Evolutionary conservation across 345 rosid genomes (phyloP).

Genomic region (Citropsis articulata): DNA sequence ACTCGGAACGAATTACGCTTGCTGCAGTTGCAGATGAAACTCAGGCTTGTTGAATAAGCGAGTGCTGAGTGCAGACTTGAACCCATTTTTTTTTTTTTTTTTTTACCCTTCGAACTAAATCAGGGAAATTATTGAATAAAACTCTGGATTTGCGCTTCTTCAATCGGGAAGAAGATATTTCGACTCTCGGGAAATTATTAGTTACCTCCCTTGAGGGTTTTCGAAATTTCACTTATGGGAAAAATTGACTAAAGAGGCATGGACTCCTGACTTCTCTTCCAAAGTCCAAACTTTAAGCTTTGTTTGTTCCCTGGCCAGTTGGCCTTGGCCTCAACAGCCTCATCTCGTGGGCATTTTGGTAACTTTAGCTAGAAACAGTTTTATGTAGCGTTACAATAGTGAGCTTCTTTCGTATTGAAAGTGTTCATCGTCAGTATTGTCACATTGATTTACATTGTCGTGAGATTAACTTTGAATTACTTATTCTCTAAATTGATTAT

Average conservation of each 20-base stretch:
- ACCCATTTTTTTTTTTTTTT: constrained; percentile 18
- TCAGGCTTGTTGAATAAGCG: constrained; percentile 1
- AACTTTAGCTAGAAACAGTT: too few species aligned
- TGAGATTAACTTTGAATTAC: too few species aligned
- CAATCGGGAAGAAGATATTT: background rate
- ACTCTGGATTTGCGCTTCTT: background rate
- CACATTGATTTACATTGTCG: too few species aligned
- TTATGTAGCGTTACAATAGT: too few species aligned
- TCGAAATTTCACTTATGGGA: background rate
- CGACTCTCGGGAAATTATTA: background rate
- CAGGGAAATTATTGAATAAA: background rate
- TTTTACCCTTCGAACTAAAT: background rate
- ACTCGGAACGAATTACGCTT: constrained; percentile 20
- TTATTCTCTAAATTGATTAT: too few species aligned
- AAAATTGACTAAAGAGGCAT: background rate
- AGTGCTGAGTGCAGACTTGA: constrained; percentile 30
- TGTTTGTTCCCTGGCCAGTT: too few species aligned
- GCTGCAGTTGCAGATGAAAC: constrained; percentile 6
- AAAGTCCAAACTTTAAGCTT: too few species aligned
- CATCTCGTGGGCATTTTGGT: too few species aligned
- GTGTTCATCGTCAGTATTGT: too few species aligned
- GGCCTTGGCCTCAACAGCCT: too few species aligned
- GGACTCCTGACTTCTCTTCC: background rate
- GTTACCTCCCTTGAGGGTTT: background rate
- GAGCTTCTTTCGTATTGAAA: too few species aligned